Conservation (phyloP, 2,329 filamentous ascomycete genomes). For the Colletotrichum sp. region DNA sequence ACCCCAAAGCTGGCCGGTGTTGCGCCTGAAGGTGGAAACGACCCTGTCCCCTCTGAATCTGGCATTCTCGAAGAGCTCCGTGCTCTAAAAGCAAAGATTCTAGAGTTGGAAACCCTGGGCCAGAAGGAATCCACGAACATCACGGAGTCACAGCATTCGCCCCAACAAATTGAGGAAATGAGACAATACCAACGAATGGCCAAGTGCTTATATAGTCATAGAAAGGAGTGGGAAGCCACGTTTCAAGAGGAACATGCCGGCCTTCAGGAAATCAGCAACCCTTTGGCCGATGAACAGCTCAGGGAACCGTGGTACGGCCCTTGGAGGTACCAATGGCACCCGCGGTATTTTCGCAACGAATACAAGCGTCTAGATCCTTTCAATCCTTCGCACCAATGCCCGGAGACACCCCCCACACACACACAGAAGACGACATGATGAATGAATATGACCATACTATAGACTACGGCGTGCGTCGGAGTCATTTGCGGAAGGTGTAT, state of each 20-base stretch:
- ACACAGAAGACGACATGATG: background rate
- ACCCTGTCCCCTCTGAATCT: too few species aligned
- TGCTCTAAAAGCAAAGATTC: background rate
- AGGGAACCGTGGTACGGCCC: background rate
- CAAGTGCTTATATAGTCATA: background rate
- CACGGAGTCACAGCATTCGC: background rate
- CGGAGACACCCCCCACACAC: fast-evolving
- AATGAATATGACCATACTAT: background rate
- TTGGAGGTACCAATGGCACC: too few species aligned
- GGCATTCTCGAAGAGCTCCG: background rate
- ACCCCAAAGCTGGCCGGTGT: fast-evolving
- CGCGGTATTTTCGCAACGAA: too few species aligned
- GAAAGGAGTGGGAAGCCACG: background rate
- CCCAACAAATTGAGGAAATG: background rate
- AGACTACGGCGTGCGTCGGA: background rate
- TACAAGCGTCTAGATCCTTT: background rate
- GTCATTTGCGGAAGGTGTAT: background rate
- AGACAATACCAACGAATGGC: background rate
- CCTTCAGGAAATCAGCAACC: too few species aligned
- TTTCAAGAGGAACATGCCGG: too few species aligned
- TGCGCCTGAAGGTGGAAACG: too few species aligned
- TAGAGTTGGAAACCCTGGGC: background rate
- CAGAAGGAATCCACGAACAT: background rate
- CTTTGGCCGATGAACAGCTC: too few species aligned
- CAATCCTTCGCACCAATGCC: background rate